These are phyloP conservation scores for Apiotrichum montevideense DNA, from an alignment of 1,284 basidiomycete genomes.

Conservation along the genomic window DNA sequence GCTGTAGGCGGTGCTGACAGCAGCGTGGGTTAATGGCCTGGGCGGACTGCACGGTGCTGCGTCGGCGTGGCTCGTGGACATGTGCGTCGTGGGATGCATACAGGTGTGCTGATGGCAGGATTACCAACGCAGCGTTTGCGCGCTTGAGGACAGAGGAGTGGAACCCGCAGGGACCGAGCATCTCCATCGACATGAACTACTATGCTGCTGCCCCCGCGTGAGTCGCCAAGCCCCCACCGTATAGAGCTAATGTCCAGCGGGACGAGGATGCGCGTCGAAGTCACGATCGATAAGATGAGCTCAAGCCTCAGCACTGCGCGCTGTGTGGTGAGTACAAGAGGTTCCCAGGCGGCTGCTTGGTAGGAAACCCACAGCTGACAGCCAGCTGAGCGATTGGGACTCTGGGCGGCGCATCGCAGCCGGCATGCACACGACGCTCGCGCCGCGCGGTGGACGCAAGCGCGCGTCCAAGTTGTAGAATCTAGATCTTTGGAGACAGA, in stretches of 20 bases:
- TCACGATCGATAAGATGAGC: conserved; percentile 3
- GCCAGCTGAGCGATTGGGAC: conserved; percentile 5
- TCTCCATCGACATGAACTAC: conserved; percentile 29
- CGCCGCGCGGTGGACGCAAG: not conserved
- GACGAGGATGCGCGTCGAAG: conserved; percentile 4
- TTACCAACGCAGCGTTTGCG: conserved; percentile 1
- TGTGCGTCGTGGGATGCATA: conserved; percentile 15
- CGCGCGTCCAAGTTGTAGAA: not conserved
- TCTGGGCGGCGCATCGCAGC: conserved; percentile 4
- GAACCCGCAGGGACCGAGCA: conserved; percentile 28
- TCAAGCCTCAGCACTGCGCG: conserved; percentile 1
- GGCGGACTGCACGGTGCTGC: conserved; percentile 33
- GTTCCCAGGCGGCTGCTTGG: no score
- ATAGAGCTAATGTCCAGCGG: conserved; percentile 2
- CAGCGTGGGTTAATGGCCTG: conserved; percentile 30
- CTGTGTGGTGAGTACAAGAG: conserved; percentile 4
- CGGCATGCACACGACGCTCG: conserved; percentile 9
- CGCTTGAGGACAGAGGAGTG: conserved; percentile 18
- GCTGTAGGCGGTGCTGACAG: conserved; percentile 1
- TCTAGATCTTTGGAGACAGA: no score
- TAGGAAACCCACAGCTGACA: no score
- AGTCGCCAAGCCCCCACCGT: not conserved
- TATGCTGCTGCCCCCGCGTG: conserved; percentile 17
- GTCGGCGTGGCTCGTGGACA: conserved; percentile 30
- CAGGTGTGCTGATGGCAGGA: not conserved